phyloP scores from a whole-genome alignment of 345 rosid genomes.

The Brassica cretica region DNA sequence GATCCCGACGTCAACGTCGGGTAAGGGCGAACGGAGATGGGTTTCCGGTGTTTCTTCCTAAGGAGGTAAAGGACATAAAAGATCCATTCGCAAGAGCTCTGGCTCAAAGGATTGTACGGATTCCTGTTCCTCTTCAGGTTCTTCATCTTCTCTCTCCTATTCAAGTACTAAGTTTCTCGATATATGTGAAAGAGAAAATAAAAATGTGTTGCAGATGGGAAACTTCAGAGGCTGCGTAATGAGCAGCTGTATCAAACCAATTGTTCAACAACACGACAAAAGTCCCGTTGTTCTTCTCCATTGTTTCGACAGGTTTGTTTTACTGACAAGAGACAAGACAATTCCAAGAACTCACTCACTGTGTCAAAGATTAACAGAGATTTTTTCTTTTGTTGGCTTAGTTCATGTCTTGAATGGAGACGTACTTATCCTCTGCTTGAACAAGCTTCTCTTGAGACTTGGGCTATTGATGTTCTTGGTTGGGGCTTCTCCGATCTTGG shows the following conservation, averaged over 20 bases:
- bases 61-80: constrained; percentile 67
- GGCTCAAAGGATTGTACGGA: constrained; percentile 62
- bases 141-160: background rate
- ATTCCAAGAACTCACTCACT: background rate
- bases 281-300: constrained; percentile 77
- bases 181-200: background rate
- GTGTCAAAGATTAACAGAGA: constrained; percentile 1
- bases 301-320: constrained; percentile 73
- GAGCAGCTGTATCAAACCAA: constrained; percentile 78
- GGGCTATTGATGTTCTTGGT: constrained; percentile 94
- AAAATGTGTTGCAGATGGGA: constrained; percentile 50
- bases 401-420: constrained; percentile 90
- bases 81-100: constrained; percentile 77
- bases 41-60: constrained; percentile 81
- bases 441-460: constrained; percentile 72
- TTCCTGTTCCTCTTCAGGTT: constrained; percentile 71
- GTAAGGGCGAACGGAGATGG: constrained; percentile 38
- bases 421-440: constrained; percentile 68
- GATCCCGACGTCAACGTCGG: background rate
- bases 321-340: background rate
- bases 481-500: constrained; percentile 93
- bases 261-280: constrained; percentile 35
- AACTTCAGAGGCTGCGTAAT: constrained; percentile 47
- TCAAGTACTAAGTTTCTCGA: background rate
- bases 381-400: constrained; percentile 11